Evolutionary conservation across 75 land plant species (phyloP).

Genomic region (Adiantum capillusveneris): DNA sequence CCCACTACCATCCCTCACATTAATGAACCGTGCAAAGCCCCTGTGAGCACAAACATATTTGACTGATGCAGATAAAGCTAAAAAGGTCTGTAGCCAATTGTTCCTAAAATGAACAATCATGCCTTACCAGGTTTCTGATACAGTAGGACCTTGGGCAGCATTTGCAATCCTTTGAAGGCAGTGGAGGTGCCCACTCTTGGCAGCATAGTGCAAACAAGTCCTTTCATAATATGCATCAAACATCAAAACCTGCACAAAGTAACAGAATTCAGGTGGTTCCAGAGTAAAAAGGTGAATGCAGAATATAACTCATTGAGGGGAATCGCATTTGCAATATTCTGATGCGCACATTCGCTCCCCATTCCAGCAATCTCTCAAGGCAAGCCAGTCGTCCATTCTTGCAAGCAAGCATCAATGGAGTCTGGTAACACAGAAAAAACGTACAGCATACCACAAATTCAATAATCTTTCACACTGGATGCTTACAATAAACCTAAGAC

Average conservation of each 20-base stretch:
- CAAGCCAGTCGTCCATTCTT: slow-evolving; percentile 70
- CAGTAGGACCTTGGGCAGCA: slow-evolving; percentile 46
- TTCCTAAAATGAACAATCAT: not conserved
- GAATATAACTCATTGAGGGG: not conserved
- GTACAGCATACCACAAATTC: not conserved
- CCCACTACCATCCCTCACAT: slow-evolving; percentile 72
- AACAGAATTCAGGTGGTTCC: not conserved
- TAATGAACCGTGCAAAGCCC: slow-evolving; percentile 87
- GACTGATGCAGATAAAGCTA: not conserved
- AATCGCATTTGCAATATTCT: too few relatives aligned
- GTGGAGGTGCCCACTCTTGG: slow-evolving; percentile 62
- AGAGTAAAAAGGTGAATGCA: not conserved
- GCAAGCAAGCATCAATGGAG: slow-evolving; percentile 89
- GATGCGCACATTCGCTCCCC: slow-evolving; percentile 69
- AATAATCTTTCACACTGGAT: too few relatives aligned
- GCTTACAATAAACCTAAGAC: not conserved
- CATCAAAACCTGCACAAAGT: slow-evolving; percentile 48
- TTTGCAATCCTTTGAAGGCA: slow-evolving; percentile 62
- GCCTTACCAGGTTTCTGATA: slow-evolving; percentile 65
- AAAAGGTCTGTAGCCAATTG: not conserved
- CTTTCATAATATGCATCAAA: slow-evolving; percentile 71
- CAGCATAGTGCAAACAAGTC: slow-evolving; percentile 93
- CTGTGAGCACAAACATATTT: slow-evolving; percentile 19
- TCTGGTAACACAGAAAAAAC: slow-evolving; percentile 25
- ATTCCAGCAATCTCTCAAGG: slow-evolving; percentile 48